phyloP scores from a whole-genome alignment of 2,329 filamentous ascomycete genomes.

The Cercospora sp. region DNA sequence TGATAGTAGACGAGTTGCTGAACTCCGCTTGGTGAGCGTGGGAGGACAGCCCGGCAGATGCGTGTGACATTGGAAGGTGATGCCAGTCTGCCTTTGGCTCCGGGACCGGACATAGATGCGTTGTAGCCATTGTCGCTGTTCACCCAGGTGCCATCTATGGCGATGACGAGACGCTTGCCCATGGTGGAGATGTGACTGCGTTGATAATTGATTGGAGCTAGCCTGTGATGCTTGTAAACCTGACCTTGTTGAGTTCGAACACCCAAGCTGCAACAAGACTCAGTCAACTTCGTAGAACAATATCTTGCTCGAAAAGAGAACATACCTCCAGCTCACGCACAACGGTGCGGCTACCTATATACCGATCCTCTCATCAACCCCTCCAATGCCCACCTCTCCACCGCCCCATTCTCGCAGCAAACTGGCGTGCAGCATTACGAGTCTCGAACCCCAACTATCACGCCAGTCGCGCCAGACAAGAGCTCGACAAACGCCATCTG shows the following conservation, averaged over 20 bases:
- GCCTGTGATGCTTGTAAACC: neutral
- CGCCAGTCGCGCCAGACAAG: neutral
- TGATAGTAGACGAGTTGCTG: constrained; percentile 37
- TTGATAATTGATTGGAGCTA: neutral
- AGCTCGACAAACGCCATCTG: constrained; percentile 2
- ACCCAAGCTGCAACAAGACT: neutral
- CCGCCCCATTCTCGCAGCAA: neutral
- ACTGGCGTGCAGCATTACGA: neutral
- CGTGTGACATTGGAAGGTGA: constrained; percentile 32
- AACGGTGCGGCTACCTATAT: neutral
- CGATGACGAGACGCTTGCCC: constrained; percentile 26
- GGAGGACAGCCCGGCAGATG: constrained; percentile 29
- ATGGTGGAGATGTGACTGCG: neutral
- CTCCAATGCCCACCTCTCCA: neutral
- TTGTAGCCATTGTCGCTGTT: constrained; percentile 25
- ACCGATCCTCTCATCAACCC: neutral
- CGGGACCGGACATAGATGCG: constrained; percentile 12
- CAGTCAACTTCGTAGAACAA: neutral
- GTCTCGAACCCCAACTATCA: neutral
- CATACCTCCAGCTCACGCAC: neutral
- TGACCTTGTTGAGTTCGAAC: neutral
- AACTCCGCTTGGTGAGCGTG: constrained; percentile 23
- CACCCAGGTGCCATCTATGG: constrained; percentile 27
- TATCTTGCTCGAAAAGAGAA: neutral
- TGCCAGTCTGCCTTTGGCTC: constrained; percentile 14